Base-by-base conservation (phyloP, 768 basidiomycete species). In the Russula sp. region DNA sequence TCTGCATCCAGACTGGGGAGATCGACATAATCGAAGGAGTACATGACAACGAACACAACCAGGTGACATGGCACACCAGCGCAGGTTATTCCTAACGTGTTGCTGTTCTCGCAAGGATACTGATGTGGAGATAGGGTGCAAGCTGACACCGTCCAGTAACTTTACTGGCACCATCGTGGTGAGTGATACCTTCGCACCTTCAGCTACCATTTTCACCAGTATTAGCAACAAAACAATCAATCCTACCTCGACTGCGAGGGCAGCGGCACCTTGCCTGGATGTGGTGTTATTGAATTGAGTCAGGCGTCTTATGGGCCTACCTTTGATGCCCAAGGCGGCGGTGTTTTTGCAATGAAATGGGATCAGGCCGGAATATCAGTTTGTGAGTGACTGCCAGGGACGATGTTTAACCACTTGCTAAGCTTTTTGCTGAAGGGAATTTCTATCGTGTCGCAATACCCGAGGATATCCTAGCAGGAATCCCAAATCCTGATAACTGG, bases 331-430 rank as follows among this genome's bases (percentile, higher is more conserved):
- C 83, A 83, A 69, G 83, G 87, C 10, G 93, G 93, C 5, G 93
- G 93, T 3, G 84, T 92, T 3, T 93, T 90, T 70, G 90, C 84
- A 1, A 91, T 92, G 88, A 87, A 88, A 67, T 94, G 93, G 93
- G 88, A 93, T 69, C 81, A 84, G 61, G 78, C 77, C 62, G 84
- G 85, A 2, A 90, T 92, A 59, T 81, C 84, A 43, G 80, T 90
- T 65, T 91, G 89, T 91, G 63, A 71, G 88, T 77, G 29, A 22
- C 29, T 41, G 7, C 20, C 20, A 36, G 22, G 38, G 50, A 36
- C 7, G 9, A 10, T 29, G 16, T 25, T 20, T 16, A 35, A 10
- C 16, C 38, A 10, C 14, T 35, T 49, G 2, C 59, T 32, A 47
- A 49, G 13, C 8, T 14, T n/a, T 35, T 38, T 16, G n/a, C 49